phyloP scores from a whole-genome alignment of 2,329 filamentous ascomycete genomes.

The Stemphylium lycopersici region DNA sequence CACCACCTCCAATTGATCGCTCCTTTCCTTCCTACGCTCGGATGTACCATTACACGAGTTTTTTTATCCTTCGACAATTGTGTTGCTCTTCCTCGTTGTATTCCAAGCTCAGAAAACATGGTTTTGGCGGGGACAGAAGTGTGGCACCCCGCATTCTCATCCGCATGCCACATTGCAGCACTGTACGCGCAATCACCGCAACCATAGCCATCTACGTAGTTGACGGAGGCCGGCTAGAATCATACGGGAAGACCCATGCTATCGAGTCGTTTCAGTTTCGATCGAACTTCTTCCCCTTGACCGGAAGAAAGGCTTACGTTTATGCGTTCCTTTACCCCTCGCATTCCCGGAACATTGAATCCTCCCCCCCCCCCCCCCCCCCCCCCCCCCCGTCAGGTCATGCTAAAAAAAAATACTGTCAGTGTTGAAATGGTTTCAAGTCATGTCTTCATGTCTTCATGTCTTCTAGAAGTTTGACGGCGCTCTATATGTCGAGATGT shows the following conservation, averaged over 20 bases:
- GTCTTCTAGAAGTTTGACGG: slow-evolving; percentile 38
- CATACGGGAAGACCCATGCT: slow-evolving; percentile 21
- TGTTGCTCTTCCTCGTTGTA: too few species aligned
- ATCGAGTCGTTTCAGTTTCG: slow-evolving; percentile 30
- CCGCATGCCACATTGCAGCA: neutral
- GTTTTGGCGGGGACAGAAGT: too few species aligned
- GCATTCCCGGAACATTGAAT: slow-evolving; percentile 24
- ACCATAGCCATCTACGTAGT: slow-evolving; percentile 12
- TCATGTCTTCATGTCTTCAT: slow-evolving; percentile 33
- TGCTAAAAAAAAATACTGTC: slow-evolving; percentile 26
- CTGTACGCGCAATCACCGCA: slow-evolving; percentile 4
- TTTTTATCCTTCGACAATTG: too few species aligned
- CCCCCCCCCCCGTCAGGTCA: slow-evolving; percentile 22
- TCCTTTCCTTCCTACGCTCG: neutral
- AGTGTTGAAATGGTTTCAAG: slow-evolving; percentile 37
- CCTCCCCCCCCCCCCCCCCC: slow-evolving; percentile 22
- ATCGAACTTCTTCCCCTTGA: slow-evolving; percentile 16
- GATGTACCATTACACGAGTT: slow-evolving; percentile 2
- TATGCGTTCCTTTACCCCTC: slow-evolving; percentile 36
- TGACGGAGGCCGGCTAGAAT: slow-evolving; percentile 14
- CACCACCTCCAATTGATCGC: slow-evolving; percentile 4
- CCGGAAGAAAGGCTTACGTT: slow-evolving; percentile 24
- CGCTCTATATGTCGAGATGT: slow-evolving; percentile 24
- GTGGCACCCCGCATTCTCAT: too few species aligned
- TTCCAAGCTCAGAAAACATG: too few species aligned